These are phyloP conservation scores for Fusarium sarcochroum DNA, from an alignment of 2,329 filamentous ascomycete genomes.

Conservation along the genomic window DNA sequence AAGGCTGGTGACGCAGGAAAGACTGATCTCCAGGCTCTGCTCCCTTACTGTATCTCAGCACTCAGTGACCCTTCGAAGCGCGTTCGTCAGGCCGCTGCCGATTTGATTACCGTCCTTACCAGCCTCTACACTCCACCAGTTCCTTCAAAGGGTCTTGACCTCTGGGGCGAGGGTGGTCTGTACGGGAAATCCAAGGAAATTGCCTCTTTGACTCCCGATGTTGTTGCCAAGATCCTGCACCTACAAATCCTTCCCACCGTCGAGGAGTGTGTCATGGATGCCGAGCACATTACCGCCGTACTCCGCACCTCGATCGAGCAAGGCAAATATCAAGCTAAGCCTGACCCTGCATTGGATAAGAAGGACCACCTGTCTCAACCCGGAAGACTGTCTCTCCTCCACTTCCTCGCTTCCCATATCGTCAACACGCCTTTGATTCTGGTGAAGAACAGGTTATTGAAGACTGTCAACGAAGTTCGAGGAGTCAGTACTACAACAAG, in stretches of 20 bases:
- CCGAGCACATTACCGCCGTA: slow-evolving; percentile 75
- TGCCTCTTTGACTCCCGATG: slow-evolving; percentile 70
- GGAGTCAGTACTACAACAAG: slow-evolving; percentile 77
- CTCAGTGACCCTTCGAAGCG: slow-evolving; percentile 82
- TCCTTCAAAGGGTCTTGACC: slow-evolving; percentile 57
- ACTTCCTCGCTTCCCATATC: slow-evolving; percentile 81
- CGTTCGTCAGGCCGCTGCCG: slow-evolving; percentile 81
- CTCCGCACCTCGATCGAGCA: slow-evolving; percentile 62
- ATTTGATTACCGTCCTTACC: slow-evolving; percentile 72
- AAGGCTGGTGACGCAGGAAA: slow-evolving; percentile 63
- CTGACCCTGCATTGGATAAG: slow-evolving; percentile 61
- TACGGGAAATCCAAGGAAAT: slow-evolving; percentile 72
- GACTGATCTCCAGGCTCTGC: slow-evolving; percentile 80
- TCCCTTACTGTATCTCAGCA: slow-evolving; percentile 85
- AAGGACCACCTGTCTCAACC: slow-evolving; percentile 71
- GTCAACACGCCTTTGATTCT: slow-evolving; percentile 75
- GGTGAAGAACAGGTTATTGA: slow-evolving; percentile 80
- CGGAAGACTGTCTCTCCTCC: slow-evolving; percentile 74
- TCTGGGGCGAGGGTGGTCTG: slow-evolving; percentile 74
- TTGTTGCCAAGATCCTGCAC: slow-evolving; percentile 72
- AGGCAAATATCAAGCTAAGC: slow-evolving; percentile 56
- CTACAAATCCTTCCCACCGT: slow-evolving; percentile 79
- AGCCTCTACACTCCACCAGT: slow-evolving; percentile 59
- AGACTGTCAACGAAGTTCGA: slow-evolving; percentile 79
- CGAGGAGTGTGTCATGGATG: slow-evolving; percentile 89